These are phyloP conservation scores for Hypericum androsaemum DNA, from an alignment of 345 rosid species.

Conservation along the genomic window DNA sequence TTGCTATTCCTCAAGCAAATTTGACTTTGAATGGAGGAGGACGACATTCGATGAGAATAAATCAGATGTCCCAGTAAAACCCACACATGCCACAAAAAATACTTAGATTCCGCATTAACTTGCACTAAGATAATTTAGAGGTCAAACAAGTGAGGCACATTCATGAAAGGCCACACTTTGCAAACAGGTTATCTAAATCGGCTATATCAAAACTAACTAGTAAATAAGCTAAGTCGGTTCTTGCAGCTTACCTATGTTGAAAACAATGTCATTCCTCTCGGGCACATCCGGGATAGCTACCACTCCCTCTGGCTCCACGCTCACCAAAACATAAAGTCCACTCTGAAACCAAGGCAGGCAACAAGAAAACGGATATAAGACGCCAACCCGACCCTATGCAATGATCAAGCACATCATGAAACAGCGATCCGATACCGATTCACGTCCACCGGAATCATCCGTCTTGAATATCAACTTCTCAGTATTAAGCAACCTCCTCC, in stretches of 20 bases:
- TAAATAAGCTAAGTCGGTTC: too few relatives aligned
- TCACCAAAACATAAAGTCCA: constrained; percentile 41
- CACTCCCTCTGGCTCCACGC: constrained; percentile 75
- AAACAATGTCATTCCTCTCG: constrained; percentile 47
- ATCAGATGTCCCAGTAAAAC: too few relatives aligned
- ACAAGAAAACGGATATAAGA: constrained; percentile 1
- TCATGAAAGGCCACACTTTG: too few relatives aligned
- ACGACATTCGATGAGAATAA: too few relatives aligned
- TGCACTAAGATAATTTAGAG: too few relatives aligned
- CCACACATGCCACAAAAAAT: too few relatives aligned
- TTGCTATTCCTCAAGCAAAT: too few relatives aligned
- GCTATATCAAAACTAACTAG: too few relatives aligned
- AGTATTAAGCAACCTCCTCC: constrained; percentile 49
- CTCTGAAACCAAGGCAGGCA: constrained; percentile 22
- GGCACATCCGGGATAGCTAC: constrained; percentile 50
- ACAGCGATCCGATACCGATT: constrained; percentile 31
- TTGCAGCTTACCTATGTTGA: constrained; percentile 54
- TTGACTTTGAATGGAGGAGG: too few relatives aligned
- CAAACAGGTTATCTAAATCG: too few relatives aligned
- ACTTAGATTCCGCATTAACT: too few relatives aligned
- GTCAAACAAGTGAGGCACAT: too few relatives aligned
- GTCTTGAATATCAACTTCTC: constrained; percentile 57
- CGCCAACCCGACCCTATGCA: constrained; percentile 1
- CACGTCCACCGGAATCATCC: constrained; percentile 16
- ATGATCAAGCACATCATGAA: not conserved